Evolutionary conservation across 371 early-diverging fungal genomes (phyloP).

Genomic region (Apophysomyces ossiformis): DNA sequence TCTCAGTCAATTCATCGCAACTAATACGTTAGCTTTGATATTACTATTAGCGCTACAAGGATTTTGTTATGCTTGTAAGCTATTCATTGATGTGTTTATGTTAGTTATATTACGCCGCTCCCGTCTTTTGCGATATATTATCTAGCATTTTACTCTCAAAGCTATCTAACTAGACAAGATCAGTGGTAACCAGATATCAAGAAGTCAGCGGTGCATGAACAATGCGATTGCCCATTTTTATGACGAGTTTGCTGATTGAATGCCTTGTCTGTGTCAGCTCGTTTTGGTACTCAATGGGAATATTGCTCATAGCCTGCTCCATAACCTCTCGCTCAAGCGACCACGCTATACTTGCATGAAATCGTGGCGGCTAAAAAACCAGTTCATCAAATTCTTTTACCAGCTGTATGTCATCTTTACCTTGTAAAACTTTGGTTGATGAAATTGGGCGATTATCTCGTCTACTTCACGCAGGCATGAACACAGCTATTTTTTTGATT

Average conservation of each 20-base stretch:
- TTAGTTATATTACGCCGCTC: no score
- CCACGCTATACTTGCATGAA: conserved; percentile 56
- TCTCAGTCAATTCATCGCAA: no score
- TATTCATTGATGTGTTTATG: no score
- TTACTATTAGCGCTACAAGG: no score
- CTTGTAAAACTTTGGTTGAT: conserved; percentile 40
- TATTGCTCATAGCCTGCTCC: conserved; percentile 16
- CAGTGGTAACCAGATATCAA: no score
- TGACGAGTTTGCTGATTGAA: conserved; percentile 22
- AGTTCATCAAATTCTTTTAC: neutral
- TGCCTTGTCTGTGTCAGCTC: conserved; percentile 13
- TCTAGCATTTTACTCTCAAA: no score
- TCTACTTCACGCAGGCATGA: conserved; percentile 32
- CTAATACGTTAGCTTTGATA: no score
- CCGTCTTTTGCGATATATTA: no score
- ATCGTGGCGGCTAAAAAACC: conserved; percentile 42
- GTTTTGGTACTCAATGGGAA: conserved; percentile 25
- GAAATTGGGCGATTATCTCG: conserved; percentile 24
- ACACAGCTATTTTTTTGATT: conserved; percentile 16
- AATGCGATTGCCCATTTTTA: conserved; percentile 45
- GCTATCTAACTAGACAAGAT: no score
- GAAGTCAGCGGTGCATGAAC: conserved; percentile 8
- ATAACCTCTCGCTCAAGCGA: conserved; percentile 16
- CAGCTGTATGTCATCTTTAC: neutral
- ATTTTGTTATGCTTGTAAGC: no score